Evolutionary conservation across 2,329 filamentous ascomycete species (phyloP), one percentile per base, ranked within the genome.

Genomic region (Botrytis sinoallii): DNA sequence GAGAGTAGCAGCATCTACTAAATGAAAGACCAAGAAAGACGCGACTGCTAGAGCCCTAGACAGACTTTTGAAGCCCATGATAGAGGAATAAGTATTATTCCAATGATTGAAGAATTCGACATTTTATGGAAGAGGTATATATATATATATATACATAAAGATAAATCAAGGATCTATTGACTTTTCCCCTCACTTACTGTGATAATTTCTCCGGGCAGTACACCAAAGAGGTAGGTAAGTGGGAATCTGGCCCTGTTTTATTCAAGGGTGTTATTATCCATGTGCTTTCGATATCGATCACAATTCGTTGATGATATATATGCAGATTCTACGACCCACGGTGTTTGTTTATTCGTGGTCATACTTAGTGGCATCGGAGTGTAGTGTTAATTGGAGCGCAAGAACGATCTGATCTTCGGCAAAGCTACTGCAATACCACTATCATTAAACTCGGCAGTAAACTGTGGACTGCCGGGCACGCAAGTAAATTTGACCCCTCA

Each of bases 1-100:
- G 46, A 76, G 46, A 22, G 67, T 76, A 20, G 71, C 68, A 25
- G 44, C 60, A 64, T 63, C 46, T 29, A 59, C 48, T 8, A 55
- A 18, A 25, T 20, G 16, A 55, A 57, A 14, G 35, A 40, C 29
- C n/a, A 70, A 46, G n/a, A 63, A 10, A 46, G 42, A 60, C 40
- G 44, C 32, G 25, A 48, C 16, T 35, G 57, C 68, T 38, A 70
- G 10, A 22, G 42, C 57, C 60, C 38, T 42, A 20, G 60, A 44
- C 4, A 70, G 68, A 14, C 40, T 20, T 70, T 61, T 57, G 42
- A 60, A 9, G 32, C 40, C 68, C 68, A 70, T 70, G 40, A 46
- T 61, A 35, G 7, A 22, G 6, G 32, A 61, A 61, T 22, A 40
- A 40, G 5, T 61, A 61, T 12, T 25, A 32, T 38, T 40, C 10